Conservation (phyloP, 2,329 filamentous ascomycete species). For the Neonectria punicea region DNA sequence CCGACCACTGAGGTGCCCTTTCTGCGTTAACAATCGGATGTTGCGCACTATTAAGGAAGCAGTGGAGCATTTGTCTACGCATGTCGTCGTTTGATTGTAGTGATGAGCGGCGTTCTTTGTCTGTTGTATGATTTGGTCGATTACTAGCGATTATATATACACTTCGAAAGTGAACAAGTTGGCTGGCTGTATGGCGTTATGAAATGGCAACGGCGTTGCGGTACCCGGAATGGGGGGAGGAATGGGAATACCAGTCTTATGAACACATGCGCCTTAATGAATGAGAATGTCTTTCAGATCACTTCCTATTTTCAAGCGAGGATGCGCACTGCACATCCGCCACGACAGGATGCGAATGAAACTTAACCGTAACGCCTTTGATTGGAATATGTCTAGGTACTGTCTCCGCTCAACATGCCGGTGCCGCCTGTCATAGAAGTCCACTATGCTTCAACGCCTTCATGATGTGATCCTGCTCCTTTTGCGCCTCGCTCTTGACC, state of each 20-base stretch:
- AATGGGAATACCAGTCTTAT: conserved; percentile 11
- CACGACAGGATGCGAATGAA: background rate
- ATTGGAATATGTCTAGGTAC: conserved; percentile 13
- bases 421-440: conserved; percentile 28
- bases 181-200: conserved; percentile 12
- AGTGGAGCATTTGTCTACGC: conserved; percentile 70
- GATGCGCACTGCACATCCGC: background rate
- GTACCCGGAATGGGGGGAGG: background rate
- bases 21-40: conserved; percentile 71
- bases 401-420: background rate
- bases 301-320: background rate
- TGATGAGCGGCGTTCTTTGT: background rate
- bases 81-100: conserved; percentile 60
- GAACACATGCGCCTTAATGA: conserved; percentile 11
- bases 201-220: conserved; percentile 8
- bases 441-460: conserved; percentile 57
- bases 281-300: background rate
- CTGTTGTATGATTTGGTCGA: background rate
- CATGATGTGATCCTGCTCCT: conserved; percentile 55
- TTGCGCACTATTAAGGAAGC: conserved; percentile 69
- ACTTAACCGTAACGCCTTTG: conserved; percentile 8
- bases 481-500: conserved; percentile 41
- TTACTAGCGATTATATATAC: background rate
- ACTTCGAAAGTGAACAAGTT: background rate
- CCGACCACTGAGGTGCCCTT: conserved; percentile 66